Evolutionary conservation across 2,329 filamentous ascomycete genomes (phyloP).

Genomic region (Calonectria naviculata): DNA sequence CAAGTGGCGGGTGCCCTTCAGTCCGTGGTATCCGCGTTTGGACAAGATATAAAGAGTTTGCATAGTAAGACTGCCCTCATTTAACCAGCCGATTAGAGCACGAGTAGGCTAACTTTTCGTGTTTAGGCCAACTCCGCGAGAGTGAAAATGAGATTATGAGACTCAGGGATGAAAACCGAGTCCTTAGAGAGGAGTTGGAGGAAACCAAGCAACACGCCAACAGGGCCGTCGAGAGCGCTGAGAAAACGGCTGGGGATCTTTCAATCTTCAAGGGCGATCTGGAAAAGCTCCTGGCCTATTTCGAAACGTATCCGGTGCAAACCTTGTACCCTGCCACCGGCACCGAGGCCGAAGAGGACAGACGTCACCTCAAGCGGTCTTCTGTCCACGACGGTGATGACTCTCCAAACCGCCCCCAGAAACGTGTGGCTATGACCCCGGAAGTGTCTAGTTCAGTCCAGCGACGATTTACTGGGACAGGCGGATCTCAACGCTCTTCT

Average conservation of each 20-base stretch:
- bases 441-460: conserved; percentile 28
- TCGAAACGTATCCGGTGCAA: conserved; percentile 37
- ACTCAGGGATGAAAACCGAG: conserved; percentile 35
- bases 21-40: conserved; percentile 46
- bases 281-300: conserved; percentile 41
- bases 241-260: conserved; percentile 45
- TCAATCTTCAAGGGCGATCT: conserved; percentile 47
- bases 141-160: conserved; percentile 38
- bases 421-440: conserved; percentile 39
- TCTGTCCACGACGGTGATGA: conserved; percentile 22
- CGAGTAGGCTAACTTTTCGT: conserved; percentile 38
- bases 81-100: conserved; percentile 34
- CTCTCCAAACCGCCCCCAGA: conserved; percentile 30
- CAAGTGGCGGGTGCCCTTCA: conserved; percentile 52
- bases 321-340: conserved; percentile 17
- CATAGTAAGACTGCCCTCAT: conserved; percentile 42
- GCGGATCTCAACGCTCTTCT: conserved; percentile 30
- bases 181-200: conserved; percentile 36
- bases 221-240: conserved; percentile 36
- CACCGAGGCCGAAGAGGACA: conserved; percentile 23
- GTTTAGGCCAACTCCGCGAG: conserved; percentile 34
- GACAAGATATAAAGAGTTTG: conserved; percentile 47
- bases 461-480: conserved; percentile 14
- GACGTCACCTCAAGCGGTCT: conserved; percentile 31
- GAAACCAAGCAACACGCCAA: conserved; percentile 37